Evolutionary conservation across 768 basidiomycete species (phyloP), one percentile per base, ranked within the genome.

Genomic region (Mycena rosella): DNA sequence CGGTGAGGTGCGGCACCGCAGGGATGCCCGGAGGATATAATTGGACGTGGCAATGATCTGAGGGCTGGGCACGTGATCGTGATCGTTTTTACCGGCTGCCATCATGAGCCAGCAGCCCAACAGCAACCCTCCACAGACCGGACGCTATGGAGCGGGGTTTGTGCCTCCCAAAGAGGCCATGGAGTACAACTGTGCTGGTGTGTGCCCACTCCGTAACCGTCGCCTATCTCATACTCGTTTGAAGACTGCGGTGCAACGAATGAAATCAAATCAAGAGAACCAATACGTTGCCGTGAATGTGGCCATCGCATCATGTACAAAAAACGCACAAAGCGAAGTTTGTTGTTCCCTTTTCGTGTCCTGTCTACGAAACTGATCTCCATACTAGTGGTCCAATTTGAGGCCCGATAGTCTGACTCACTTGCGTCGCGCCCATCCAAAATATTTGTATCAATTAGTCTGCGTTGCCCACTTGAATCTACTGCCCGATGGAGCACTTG

Each of bases 281-380:
- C 95, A 47, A 96, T 98, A 70, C 91, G 97, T 63, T 99, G 97
- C 81, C 87, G 93, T 72, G 96, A 98, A 76, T 99, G 97, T 75
- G 97, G 97, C 4, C 97, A 98, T 79, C 90, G 97, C 58, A 97
- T 99, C 78, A 96, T 99, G 95, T 98, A 98, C 82, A 99, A 99
- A 82, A 98, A 96, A 80, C 84, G 97, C 74, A 97, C 96, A 26
- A 94, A 88, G 76, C 85, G 95, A 85, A 96, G 97, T 98, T 74
- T 77, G 96, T 83, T 34, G 42, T 20, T 22, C 24, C 18, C 60
- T 52, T 26, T 27, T 36, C 11, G 38, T n/a, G n/a, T n/a, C 24
- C 53, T 44, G 61, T 18, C 45, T 7, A 2, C 15, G 22, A 8
- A 22, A 11, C 49, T 48, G 27, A 34, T 62, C 42, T 24, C 42